A percentile compares a stretch with the other conserved stretches of the same genome.
These are phyloP conservation scores for Ceriops tagal DNA, from an alignment of 345 rosid species.

Conservation along the genomic window DNA sequence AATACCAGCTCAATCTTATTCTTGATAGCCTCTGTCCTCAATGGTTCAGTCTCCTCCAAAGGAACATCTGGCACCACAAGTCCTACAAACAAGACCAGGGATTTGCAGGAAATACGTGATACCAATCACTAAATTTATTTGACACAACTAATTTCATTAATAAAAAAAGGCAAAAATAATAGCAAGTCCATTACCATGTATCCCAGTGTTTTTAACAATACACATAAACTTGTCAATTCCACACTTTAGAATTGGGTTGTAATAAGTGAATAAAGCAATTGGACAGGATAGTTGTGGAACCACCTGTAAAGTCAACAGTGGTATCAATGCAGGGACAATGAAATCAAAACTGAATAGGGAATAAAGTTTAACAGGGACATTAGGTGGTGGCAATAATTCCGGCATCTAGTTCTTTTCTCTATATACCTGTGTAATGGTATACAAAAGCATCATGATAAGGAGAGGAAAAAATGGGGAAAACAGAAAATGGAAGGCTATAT, in stretches of 20 bases:
- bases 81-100: conserved; percentile 36
- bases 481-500: too few relatives aligned
- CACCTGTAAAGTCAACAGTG: conserved; percentile 44
- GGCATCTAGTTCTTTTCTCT: too few relatives aligned
- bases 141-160: background rate
- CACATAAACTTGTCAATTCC: conserved; percentile 73
- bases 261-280: conserved; percentile 75
- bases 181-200: conserved; percentile 49
- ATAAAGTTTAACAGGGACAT: background rate
- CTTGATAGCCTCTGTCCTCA: conserved; percentile 72
- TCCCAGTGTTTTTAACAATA: conserved; percentile 57
- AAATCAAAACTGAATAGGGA: background rate
- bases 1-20: conserved; percentile 69
- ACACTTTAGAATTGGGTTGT: conserved; percentile 76
- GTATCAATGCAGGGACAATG: conserved; percentile 6
- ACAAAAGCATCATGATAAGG: too few relatives aligned
- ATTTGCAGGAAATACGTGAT: too few relatives aligned
- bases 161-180: conserved; percentile 6
- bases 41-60: conserved; percentile 76
- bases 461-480: too few relatives aligned
- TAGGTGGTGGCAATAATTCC: background rate
- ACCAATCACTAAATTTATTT: too few relatives aligned
- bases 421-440: too few relatives aligned
- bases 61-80: conserved; percentile 98
- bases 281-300: conserved; percentile 77